phyloP scores from a whole-genome alignment of 768 basidiomycete species.

The Pleurotus eryngii region DNA sequence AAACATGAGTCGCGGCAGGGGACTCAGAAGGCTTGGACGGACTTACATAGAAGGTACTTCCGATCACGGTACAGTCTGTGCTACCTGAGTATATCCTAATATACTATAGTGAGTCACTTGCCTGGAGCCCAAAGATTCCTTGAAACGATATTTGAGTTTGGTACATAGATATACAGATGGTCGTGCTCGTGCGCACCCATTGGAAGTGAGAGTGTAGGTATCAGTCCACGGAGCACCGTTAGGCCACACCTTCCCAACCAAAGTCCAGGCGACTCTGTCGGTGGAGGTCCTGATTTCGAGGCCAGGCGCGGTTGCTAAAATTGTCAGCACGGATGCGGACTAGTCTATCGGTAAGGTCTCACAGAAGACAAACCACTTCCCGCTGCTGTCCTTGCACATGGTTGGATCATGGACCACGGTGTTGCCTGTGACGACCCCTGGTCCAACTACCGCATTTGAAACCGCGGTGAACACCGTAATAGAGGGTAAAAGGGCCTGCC shows the following conservation, averaged over 20 bases:
- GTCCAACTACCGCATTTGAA: slow-evolving; percentile 17
- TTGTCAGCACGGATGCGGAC: background rate
- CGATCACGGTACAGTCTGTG: slow-evolving; percentile 12
- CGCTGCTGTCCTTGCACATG: slow-evolving; percentile 45
- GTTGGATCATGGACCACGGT: slow-evolving; percentile 46
- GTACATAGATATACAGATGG: background rate
- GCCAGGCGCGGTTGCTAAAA: slow-evolving; percentile 39
- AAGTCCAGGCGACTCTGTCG: slow-evolving; percentile 45
- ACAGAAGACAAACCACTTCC: slow-evolving; percentile 50
- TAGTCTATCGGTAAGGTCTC: slow-evolving; percentile 7
- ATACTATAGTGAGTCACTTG: background rate
- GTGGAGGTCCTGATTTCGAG: slow-evolving; percentile 48
- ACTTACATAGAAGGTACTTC: slow-evolving; percentile 16
- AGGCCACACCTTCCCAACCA: slow-evolving; percentile 44
- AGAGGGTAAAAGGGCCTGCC: background rate
- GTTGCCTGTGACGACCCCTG: slow-evolving; percentile 36
- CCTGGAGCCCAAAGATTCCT: slow-evolving; percentile 38
- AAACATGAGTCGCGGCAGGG: background rate
- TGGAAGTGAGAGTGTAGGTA: slow-evolving; percentile 41
- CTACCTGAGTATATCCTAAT: background rate
- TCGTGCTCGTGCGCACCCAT: slow-evolving; percentile 28
- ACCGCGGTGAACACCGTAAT: background rate
- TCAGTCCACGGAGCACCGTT: slow-evolving; percentile 50
- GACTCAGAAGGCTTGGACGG: background rate
- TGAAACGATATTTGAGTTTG: background rate